Percentiles rank a stretch among this genome's conserved stretches.
Evolutionary conservation across 345 rosid species (phyloP).

Genomic region (Eutrema japonicum): DNA sequence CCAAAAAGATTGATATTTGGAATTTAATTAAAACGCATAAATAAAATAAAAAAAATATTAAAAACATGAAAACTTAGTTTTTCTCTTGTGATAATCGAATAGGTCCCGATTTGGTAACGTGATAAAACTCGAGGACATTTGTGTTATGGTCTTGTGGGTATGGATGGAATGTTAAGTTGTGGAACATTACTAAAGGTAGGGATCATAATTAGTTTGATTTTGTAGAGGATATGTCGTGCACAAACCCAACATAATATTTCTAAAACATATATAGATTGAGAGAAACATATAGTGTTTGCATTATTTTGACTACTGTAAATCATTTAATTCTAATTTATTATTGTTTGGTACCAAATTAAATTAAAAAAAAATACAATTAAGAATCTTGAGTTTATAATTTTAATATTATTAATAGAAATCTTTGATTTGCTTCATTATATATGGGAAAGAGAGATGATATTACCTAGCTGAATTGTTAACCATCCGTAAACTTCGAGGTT

Average conservation of each 20-base stretch:
- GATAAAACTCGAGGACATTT: background rate
- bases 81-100: background rate
- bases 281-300: background rate
- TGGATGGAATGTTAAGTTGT: background rate
- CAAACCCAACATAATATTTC: background rate
- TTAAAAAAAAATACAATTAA: too few relatives aligned
- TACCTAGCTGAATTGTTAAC: conserved; percentile 2
- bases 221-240: background rate
- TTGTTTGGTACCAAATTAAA: too few relatives aligned
- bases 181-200: background rate
- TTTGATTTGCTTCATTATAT: too few relatives aligned
- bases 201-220: background rate
- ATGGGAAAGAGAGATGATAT: background rate
- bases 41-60: too few relatives aligned
- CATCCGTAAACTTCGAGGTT: background rate
- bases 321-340: too few relatives aligned
- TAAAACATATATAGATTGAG: background rate
- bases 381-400: too few relatives aligned
- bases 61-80: too few relatives aligned
- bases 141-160: background rate
- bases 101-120: background rate
- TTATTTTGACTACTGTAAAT: background rate
- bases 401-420: too few relatives aligned
- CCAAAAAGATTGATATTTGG: background rate
- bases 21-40: background rate